phyloP scores from a whole-genome alignment of 2,329 filamentous ascomycete species.

The Macrophomina pseudophaseolina region DNA sequence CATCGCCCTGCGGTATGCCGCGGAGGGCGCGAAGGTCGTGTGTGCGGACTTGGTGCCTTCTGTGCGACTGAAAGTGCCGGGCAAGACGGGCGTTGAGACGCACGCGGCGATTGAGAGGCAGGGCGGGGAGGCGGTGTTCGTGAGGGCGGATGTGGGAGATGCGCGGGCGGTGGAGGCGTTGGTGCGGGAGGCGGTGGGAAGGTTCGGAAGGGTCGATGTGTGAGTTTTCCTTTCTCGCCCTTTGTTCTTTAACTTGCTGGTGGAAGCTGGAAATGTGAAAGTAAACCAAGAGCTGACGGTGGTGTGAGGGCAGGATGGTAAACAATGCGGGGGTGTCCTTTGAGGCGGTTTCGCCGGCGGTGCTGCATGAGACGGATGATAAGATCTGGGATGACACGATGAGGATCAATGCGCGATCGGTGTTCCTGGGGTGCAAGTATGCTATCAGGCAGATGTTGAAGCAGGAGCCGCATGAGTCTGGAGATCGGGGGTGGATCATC shows the following conservation, averaged over 20 bases:
- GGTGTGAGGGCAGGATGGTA: conserved; percentile 25
- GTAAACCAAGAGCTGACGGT: too few relatives aligned
- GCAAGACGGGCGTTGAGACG: neutral
- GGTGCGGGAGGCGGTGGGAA: conserved; percentile 34
- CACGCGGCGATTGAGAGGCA: conserved; percentile 28
- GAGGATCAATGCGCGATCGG: conserved; percentile 38
- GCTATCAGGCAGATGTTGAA: conserved; percentile 40
- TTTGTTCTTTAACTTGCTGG: neutral
- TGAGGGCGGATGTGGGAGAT: conserved; percentile 35
- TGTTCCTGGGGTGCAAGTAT: conserved; percentile 44
- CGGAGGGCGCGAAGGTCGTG: conserved; percentile 32
- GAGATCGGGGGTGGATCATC: conserved; percentile 57
- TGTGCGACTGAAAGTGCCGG: neutral
- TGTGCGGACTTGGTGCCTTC: conserved; percentile 30
- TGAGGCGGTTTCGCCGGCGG: conserved; percentile 32
- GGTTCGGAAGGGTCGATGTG: conserved; percentile 39
- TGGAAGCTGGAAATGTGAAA: neutral
- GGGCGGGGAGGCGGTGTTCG: conserved; percentile 30
- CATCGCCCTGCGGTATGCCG: conserved; percentile 18
- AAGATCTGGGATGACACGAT: conserved; percentile 39
- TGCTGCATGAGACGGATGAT: conserved; percentile 33
- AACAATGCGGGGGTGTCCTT: conserved; percentile 43
- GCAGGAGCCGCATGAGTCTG: conserved; percentile 34
- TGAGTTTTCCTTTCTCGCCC: neutral
- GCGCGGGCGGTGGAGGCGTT: conserved; percentile 28